These are phyloP conservation scores for Trichosanthes truncata DNA, from an alignment of 306 rosid genomes.

Conservation along the genomic window DNA sequence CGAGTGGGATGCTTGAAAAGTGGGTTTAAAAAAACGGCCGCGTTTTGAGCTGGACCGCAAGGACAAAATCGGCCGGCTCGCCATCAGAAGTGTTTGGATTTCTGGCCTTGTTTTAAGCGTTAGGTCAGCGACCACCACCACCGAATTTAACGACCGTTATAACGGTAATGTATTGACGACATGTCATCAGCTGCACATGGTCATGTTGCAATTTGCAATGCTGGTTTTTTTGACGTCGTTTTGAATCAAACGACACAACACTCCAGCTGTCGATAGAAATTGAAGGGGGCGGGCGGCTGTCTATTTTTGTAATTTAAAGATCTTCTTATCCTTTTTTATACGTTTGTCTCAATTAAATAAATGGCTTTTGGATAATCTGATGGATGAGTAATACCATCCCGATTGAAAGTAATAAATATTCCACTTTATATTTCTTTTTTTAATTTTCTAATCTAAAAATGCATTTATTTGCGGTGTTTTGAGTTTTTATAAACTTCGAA, in stretches of 20 bases:
- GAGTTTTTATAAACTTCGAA: background rate
- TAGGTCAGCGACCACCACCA: conserved; percentile 8
- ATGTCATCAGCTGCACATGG: background rate
- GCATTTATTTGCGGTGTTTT: background rate
- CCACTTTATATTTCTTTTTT: background rate
- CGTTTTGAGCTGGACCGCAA: conserved; percentile 34
- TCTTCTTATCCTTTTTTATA: background rate
- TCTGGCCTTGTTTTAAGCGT: background rate
- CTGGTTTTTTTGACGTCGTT: background rate
- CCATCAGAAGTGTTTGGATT: too few species aligned
- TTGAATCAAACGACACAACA: background rate
- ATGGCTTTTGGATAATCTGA: background rate
- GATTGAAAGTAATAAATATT: background rate
- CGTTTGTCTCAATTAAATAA: background rate
- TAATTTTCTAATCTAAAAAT: background rate
- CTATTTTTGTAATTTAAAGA: background rate
- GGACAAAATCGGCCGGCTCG: background rate
- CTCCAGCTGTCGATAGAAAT: background rate
- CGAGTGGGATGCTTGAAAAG: background rate
- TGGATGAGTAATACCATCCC: background rate
- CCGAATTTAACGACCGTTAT: conserved; percentile 22
- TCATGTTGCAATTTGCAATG: too few species aligned
- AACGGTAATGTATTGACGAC: conserved; percentile 9
- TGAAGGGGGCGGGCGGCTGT: background rate
- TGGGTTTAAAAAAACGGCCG: background rate